phyloP scores from a whole-genome alignment of 768 basidiomycete genomes.

The Hygrocybe punicea region DNA sequence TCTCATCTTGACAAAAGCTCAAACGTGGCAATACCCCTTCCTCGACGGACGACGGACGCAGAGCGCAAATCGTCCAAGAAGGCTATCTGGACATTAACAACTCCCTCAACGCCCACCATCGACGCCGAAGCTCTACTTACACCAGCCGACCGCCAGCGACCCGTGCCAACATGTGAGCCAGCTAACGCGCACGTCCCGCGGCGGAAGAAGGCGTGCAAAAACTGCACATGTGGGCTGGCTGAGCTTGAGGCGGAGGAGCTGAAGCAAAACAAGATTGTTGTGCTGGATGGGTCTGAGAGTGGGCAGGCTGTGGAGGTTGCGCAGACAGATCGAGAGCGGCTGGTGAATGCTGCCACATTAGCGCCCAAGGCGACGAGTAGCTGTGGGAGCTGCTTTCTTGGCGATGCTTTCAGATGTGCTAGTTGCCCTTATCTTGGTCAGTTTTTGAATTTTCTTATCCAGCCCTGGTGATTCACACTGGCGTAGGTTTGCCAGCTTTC shows the following conservation, averaged over 20 bases:
- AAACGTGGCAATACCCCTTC: constrained; percentile 48
- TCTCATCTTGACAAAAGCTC: constrained; percentile 45
- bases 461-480: constrained; percentile 11
- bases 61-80: constrained; percentile 64
- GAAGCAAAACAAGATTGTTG: constrained; percentile 53
- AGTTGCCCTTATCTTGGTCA: constrained; percentile 94
- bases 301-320: constrained; percentile 58
- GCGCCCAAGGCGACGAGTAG: constrained; percentile 90
- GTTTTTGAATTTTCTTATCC: constrained; percentile 30
- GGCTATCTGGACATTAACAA: constrained; percentile 79
- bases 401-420: constrained; percentile 95
- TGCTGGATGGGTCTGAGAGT: constrained; percentile 61
- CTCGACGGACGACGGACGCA: constrained; percentile 53
- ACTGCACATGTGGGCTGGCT: constrained; percentile 92
- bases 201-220: constrained; percentile 91
- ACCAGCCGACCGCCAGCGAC: constrained; percentile 74
- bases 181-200: constrained; percentile 50
- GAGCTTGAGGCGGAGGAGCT: constrained; percentile 86
- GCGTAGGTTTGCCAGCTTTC: constrained; percentile 91
- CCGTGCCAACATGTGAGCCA: constrained; percentile 75
- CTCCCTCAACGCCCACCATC: constrained; percentile 65
- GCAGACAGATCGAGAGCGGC: constrained; percentile 59
- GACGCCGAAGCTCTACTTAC: constrained; percentile 84
- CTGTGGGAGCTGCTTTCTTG: constrained; percentile 96
- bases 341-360: constrained; percentile 61